Evolutionary conservation across 768 basidiomycete species (phyloP), one percentile per base, ranked within the genome.

Genomic region (Hysterangium stoloniferum): DNA sequence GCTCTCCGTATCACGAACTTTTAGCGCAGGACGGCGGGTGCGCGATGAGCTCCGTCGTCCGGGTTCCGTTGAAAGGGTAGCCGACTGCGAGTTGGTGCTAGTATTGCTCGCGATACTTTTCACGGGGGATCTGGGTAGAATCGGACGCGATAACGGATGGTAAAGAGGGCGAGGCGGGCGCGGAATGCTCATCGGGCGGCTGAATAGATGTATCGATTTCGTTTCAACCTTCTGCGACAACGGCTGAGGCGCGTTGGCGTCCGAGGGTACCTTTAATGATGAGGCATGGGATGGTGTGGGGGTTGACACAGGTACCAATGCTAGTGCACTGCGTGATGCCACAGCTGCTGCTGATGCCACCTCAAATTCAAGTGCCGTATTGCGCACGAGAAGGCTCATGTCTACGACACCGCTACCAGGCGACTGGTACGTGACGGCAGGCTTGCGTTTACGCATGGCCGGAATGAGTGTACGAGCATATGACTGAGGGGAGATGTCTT

Each of bases 401-500:
- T 49, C 51, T 31, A 59, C 59, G 29, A 69, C 64, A 34, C 62
- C 59, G 57, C 62, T 68, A 29, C 69, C 62, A 6, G 80, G 80
- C 6, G 80, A 82, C 53, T 71, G 77, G 63, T 80, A 80, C 12
- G 80, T 82, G 54, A 69, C 56, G 45, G 64, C 58, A 24, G 80
- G 81, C 61, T 83, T 83, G 48, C 80, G 70, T 48, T 79, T 74
- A 28, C 70, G 65, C n/a, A 59, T 56, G 8, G 66, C 61, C 17
- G 27, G 44, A 6, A 19, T 17, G 33, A 9, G 33, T 33, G 44
- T 4, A 22, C 20, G 25, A 19, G 28, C 20, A 22, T 45, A 45
- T 28, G 28, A 6, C 44, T 45, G 44, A 17, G 44, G 27, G 27
- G 33, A 31, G 17, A 45, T 31, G 29, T 45, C 44, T 27, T 45